phyloP scores from a whole-genome alignment of 768 basidiomycete genomes.

The Kockovaella imperatae region DNA sequence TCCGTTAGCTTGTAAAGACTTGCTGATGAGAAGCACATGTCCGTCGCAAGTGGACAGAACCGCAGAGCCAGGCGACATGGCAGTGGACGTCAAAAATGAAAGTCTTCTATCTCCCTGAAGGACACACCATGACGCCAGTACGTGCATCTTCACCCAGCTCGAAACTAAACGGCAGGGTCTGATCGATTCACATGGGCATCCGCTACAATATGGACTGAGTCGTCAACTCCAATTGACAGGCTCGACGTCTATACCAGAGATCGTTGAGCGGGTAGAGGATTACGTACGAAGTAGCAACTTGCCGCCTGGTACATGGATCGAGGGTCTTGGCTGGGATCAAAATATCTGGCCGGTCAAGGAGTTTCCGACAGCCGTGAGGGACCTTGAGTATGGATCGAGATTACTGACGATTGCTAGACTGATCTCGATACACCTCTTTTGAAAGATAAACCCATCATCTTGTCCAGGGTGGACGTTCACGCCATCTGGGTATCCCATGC shows the following conservation, averaged over 20 bases:
- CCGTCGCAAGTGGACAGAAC: slow-evolving; percentile 12
- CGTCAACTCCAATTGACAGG: slow-evolving; percentile 31
- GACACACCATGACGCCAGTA: slow-evolving; percentile 33
- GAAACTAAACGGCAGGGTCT: slow-evolving; percentile 23
- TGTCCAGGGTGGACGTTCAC: slow-evolving; percentile 73
- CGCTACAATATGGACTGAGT: slow-evolving; percentile 37
- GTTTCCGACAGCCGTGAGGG: slow-evolving; percentile 66
- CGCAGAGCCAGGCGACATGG: slow-evolving; percentile 2
- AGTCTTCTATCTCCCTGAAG: slow-evolving; percentile 21
- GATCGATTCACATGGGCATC: slow-evolving; percentile 40
- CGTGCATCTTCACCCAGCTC: not conserved
- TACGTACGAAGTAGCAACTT: slow-evolving; percentile 23
- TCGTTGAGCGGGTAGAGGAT: slow-evolving; percentile 24
- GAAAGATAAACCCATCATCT: slow-evolving; percentile 60
- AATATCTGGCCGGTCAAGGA: slow-evolving; percentile 55
- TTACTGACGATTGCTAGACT: slow-evolving; percentile 48
- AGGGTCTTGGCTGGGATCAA: slow-evolving; percentile 92
- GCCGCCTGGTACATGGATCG: slow-evolving; percentile 54
- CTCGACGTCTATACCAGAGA: slow-evolving; percentile 19
- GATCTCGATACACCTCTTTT: slow-evolving; percentile 65
- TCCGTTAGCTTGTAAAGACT: not conserved
- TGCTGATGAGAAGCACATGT: slow-evolving; percentile 6
- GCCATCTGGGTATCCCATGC: slow-evolving; percentile 76
- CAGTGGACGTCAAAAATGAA: slow-evolving; percentile 1
- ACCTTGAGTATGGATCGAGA: not conserved